Evolutionary conservation across 2,329 filamentous ascomycete genomes (phyloP), one percentile per base, ranked within the genome.

Genomic region (Canariomyces notabilis): DNA sequence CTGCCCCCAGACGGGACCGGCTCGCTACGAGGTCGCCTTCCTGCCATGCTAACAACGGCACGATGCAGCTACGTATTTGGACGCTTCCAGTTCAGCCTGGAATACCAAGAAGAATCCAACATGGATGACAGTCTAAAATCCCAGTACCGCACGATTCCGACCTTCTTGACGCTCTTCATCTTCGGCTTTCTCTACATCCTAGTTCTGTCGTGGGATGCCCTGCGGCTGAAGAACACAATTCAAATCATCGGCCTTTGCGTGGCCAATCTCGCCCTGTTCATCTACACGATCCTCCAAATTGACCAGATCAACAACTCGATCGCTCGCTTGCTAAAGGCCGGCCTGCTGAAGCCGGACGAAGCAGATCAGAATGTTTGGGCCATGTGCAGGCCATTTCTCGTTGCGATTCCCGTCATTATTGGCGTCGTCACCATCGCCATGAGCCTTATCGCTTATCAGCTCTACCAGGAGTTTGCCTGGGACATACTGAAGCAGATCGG

Each of bases 401-500:
- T 96, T 53, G 85, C 91, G 9, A 89, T 94, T 45, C 93, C 93
- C 0, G 82, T 79, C 58, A 79, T 98, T 48, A 85, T 97, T 55
- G 89, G 80, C 1, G 67, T 94, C 22, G 80, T 80, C 22, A 91
- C 87, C 2, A 54, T 90, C 5, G 61, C 81, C 43, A 83, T 97
- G 75, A 75, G 75, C 12, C 85, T 89, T 52, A 73, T 90, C 42
- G 83, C 91, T 2, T 97, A 89, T 87, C 96, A 95, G 71, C 77
- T 98, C 23, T 97, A 98, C 64, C 89, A 95, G 62, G 91, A 96
- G 66, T 98, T 98, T 67, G 91, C 93, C 9, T 98, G 93, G 93
- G 93, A 93, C 48, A 98, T 98, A 61, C 89, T 98, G 69, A 98
- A 98, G 75, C 90, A 95, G 67, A 98, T 98, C 64, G 95, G 90